A percentile compares a stretch with the other conserved stretches of the same genome.
phyloP scores from a whole-genome alignment of 495 filamentous ascomycete genomes.

The Podospora bellae-mahoneyi region DNA sequence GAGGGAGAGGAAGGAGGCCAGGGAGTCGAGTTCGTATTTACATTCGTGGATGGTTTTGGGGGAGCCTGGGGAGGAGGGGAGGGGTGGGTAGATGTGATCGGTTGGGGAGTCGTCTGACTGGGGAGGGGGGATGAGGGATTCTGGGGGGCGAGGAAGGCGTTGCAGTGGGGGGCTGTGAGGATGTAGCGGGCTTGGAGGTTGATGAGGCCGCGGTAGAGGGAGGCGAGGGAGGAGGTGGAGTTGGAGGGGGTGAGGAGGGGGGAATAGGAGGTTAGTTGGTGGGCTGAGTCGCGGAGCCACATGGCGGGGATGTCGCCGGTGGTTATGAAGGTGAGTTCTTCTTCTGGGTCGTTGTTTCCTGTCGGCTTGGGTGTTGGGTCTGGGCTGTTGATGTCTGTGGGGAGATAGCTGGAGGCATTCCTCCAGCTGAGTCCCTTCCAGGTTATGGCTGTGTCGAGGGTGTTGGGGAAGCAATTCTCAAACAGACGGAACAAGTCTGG shows the following conservation, averaged over 20 bases:
- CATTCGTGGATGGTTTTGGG: conserved; percentile 41
- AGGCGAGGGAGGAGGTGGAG: conserved; percentile 50
- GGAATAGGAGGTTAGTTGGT: conserved; percentile 64
- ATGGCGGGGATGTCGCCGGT: conserved; percentile 71
- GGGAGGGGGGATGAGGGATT: conserved; percentile 47
- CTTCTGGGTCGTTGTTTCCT: conserved; percentile 34
- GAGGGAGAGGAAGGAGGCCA: conserved; percentile 63
- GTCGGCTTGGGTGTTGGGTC: background rate
- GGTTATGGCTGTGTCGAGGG: conserved; percentile 63
- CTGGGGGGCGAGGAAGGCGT: conserved; percentile 59
- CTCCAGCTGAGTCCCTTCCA: conserved; percentile 56
- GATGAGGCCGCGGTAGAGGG: conserved; percentile 60
- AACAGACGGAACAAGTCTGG: conserved; percentile 65
- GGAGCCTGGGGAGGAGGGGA: conserved; percentile 13
- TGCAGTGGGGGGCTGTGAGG: conserved; percentile 58
- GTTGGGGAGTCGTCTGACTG: conserved; percentile 13
- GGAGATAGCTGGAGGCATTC: background rate
- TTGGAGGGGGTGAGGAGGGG: conserved; percentile 49
- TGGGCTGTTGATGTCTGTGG: background rate
- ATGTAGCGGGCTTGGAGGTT: conserved; percentile 65
- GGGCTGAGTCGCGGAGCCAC: conserved; percentile 68
- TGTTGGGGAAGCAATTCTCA: conserved; percentile 63
- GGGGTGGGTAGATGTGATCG: conserved; percentile 22
- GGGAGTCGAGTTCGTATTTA: conserved; percentile 65
- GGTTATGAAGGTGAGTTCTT: conserved; percentile 48